Evolutionary conservation across 306 rosid species (phyloP), one percentile per base, ranked within the genome.

Genomic region (Prunus mume): DNA sequence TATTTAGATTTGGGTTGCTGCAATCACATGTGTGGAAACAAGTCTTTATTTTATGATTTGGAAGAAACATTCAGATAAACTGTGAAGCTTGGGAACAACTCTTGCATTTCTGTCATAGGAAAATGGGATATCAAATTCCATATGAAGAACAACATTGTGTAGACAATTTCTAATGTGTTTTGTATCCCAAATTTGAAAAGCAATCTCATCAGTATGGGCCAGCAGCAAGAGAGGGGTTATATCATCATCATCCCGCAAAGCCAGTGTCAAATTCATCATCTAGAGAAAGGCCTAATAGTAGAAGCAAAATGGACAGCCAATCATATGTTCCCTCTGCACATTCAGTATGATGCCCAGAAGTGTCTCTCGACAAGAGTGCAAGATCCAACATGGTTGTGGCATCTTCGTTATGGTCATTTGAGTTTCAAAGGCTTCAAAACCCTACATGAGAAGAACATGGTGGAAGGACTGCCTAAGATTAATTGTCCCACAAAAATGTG

Each of bases 11-110:
- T 24, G 2, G 64, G 76, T 1, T 77, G 45, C 8, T 69, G 13
- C 64, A 78, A 77, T 13, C 81, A 77, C 19, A 66, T 68, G 70
- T 25, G 62, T 17, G 67, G 69, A 32, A 50, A 49, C 2, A 58
- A 64, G n/a, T 3, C 11, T 0, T 8, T 3, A 8, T 65, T 79
- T 34, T 50, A 50, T 20, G 4, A 22, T 0, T 41, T 71, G 9
- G 49, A 79, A 20, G 73, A 71, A 41, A 3, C 38, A 0, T 69
- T 58, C 9, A 9, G 18, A n/a, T 54, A 60, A 1, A 9, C 4
- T 52, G 32, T 50, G 10, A 71, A 71, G 49, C n/a, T 71, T n/a
- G 64, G 64, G 12, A 30, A 71, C 9, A 10, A 71, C 15, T 71
- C 63, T 0, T 27, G 20, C 18, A 30, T 71, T 10, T 27, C 45